Evolutionary conservation across 225 moss, liverwort and hornwort species (phyloP).

Genomic region (Lunularia cruciata): DNA sequence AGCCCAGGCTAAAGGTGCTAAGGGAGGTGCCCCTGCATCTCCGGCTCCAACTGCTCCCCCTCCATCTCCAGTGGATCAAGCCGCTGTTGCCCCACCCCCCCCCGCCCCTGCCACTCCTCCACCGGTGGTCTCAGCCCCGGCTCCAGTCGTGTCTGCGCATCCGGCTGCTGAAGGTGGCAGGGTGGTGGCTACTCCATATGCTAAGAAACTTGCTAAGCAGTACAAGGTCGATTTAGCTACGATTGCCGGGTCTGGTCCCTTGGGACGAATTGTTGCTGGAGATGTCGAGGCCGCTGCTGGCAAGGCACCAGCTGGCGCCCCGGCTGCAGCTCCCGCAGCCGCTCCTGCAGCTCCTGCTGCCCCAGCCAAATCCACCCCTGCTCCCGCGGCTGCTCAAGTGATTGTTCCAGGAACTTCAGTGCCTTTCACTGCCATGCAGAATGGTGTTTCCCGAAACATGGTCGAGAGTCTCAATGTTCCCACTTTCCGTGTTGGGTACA

Average conservation of each 20-base stretch:
- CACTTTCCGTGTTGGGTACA: conserved; percentile 89
- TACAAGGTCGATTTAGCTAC: conserved; percentile 73
- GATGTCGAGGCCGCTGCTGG: conserved; percentile 87
- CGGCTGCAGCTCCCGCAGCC: conserved; percentile 21
- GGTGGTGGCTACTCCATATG: conserved; percentile 89
- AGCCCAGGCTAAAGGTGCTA: conserved; percentile 61
- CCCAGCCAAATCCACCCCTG: conserved; percentile 35
- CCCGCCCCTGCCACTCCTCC: conserved; percentile 41
- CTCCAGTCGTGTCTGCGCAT: conserved; percentile 37
- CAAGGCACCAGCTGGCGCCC: conserved; percentile 42
- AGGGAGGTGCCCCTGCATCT: conserved; percentile 21
- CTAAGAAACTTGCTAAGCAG: conserved; percentile 97
- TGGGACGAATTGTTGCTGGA: conserved; percentile 74
- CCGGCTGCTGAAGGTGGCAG: conserved; percentile 56
- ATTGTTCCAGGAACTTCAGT: conserved; percentile 62
- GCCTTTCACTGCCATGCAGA: conserved; percentile 87
- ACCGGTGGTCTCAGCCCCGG: conserved; percentile 50
- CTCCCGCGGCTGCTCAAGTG: conserved; percentile 41
- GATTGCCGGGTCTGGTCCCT: conserved; percentile 77
- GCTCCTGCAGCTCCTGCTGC: conserved; percentile 9
- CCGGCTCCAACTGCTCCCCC: conserved; percentile 37
- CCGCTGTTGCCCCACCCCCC: conserved; percentile 47
- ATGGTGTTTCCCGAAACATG: conserved; percentile 89
- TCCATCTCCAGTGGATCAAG: conserved; percentile 49
- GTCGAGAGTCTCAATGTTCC: conserved; percentile 80